phyloP scores from a whole-genome alignment of 1,284 basidiomycete genomes.

The Sphaerobolus stellatus region DNA sequence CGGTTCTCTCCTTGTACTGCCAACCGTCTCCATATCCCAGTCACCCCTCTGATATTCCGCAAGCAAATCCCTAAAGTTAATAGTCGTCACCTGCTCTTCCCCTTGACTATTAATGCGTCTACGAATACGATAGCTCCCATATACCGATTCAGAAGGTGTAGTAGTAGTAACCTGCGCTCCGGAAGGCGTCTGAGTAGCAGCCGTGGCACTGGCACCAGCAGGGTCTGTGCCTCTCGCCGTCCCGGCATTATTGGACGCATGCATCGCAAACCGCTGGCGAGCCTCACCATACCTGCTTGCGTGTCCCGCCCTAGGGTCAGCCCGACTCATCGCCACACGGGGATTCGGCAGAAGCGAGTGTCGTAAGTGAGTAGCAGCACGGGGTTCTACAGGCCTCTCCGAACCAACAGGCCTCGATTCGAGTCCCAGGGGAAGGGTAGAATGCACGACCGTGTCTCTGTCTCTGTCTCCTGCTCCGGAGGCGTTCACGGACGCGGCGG shows the following conservation, averaged over 20 bases:
- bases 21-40: neutral
- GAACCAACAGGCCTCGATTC: constrained; percentile 1
- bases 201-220: neutral
- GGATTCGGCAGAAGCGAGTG: constrained; percentile 3
- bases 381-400: no score
- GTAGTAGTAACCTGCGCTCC: neutral
- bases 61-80: constrained; percentile 35
- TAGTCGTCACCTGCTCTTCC: constrained; percentile 42
- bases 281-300: no score
- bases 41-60: constrained; percentile 25
- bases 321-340: neutral
- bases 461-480: neutral
- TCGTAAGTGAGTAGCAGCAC: constrained; percentile 5
- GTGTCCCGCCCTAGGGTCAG: neutral
- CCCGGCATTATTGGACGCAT: neutral
- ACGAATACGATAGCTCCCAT: constrained; percentile 40
- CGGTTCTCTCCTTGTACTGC: neutral
- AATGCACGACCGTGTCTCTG: neutral
- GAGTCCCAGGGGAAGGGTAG: constrained; percentile 2
- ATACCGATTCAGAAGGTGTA: neutral
- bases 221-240: neutral
- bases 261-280: no score
- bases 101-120: constrained; percentile 41
- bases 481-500: constrained; percentile 26
- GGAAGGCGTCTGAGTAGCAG: neutral